Base-by-base conservation (phyloP, 768 basidiomycete species). In the Tulasnella sp. region DNA sequence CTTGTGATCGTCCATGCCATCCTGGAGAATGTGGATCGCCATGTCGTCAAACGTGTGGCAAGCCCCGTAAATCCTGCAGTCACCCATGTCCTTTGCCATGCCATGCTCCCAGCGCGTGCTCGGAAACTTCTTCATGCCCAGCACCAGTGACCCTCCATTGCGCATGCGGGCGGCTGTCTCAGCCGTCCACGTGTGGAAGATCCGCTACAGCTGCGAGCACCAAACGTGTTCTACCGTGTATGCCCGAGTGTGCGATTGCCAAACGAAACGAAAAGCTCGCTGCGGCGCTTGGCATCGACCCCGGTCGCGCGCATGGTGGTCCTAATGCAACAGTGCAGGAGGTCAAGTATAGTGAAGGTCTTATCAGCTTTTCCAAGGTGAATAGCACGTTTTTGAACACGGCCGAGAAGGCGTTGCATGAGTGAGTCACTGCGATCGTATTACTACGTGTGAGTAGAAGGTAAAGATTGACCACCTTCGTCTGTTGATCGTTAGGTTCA, bases 241-340 rank as follows among this genome's bases (percentile, higher is more conserved):
- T 81, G 15, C 83, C 79, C 46, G 90, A 94, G 45, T 99, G 96
- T 65, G 75, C 74, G 38, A 75, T 91, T 51, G 87, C 84, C 45
- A 87, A 93, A 68, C 80, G 96, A 10, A 97, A 96, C 65, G 88
- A 84, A 0, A 74, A 81, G 34, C 71, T 99, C 7, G 96, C 96
- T 0, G 91, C 92, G 41, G 96, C 96, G 1, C 71, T 99, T 3
- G 92, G 93, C 0, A 94, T 98, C 66, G 83, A 73, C 41, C 70
- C 78, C 15, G 77, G 60, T 53, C 25, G 70, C 71, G 62, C 66
- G 60, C 10, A 64, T 63, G 19, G 70, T 71, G 51, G 78, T 77
- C 50, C 73, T 71, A 3, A 25, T 60, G 62, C 49, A 59, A 53
- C 60, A 52, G 57, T 29, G 43, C 55, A 7, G 38, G 57, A 59